A percentile compares a stretch with the other conserved stretches of the same genome.
Evolutionary conservation across 2,329 filamentous ascomycete genomes (phyloP).

Genomic region (Xylariales sp.): DNA sequence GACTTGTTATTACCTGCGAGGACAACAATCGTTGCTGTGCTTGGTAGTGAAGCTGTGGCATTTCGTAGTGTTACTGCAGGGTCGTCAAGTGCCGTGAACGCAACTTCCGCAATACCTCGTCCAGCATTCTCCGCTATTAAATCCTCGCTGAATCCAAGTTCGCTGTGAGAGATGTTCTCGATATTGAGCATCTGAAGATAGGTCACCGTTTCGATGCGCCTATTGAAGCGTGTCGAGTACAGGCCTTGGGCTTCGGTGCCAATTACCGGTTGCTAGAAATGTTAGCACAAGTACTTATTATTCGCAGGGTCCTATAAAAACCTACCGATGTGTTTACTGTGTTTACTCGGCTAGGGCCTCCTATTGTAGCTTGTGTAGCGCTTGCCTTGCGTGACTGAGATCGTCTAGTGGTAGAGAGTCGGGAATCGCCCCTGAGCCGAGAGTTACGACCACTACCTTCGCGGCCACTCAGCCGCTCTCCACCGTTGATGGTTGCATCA

Average conservation of each 20-base stretch:
- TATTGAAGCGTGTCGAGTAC: slow-evolving; percentile 50
- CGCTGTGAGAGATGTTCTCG: slow-evolving; percentile 84
- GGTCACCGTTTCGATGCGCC: slow-evolving; percentile 58
- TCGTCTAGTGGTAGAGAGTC: slow-evolving; percentile 41
- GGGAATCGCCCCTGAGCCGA: slow-evolving; percentile 48
- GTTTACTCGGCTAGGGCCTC: slow-evolving; percentile 42
- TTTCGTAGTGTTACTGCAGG: slow-evolving; percentile 54
- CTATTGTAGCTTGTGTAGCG: slow-evolving; percentile 26
- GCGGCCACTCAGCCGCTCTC: slow-evolving; percentile 42
- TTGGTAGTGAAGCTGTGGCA: slow-evolving; percentile 24
- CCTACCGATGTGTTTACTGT: too few species aligned
- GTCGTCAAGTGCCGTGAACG: slow-evolving; percentile 63
- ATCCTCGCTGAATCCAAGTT: slow-evolving; percentile 81
- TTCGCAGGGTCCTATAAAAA: too few species aligned
- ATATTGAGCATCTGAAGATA: slow-evolving; percentile 86
- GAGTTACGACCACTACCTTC: slow-evolving; percentile 48
- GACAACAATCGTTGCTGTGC: slow-evolving; percentile 54
- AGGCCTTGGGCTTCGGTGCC: slow-evolving; percentile 34
- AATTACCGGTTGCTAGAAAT: slow-evolving; percentile 28
- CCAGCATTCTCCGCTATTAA: slow-evolving; percentile 91
- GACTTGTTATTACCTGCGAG: slow-evolving; percentile 95
- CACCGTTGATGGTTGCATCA: slow-evolving; percentile 42
- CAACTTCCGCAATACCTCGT: slow-evolving; percentile 81
- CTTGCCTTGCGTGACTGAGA: slow-evolving; percentile 57
- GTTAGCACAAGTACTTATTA: too few species aligned